Conservation (phyloP, 805 yeast genomes). For the Kodamaea kakaduensis region DNA sequence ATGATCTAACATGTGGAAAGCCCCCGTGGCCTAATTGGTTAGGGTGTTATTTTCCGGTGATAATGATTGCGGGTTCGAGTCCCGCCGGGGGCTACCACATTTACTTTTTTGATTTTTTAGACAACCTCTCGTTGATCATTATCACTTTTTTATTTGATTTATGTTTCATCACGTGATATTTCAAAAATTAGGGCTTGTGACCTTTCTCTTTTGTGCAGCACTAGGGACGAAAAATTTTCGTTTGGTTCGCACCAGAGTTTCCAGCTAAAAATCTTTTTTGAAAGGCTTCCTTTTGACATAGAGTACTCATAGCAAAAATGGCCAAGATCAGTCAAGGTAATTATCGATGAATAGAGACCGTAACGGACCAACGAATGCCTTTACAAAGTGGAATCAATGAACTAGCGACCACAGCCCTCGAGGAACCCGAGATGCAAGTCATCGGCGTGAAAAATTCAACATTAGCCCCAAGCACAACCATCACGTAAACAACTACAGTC, state of each 20-base stretch:
- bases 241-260: slow-evolving; percentile 6
- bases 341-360: slow-evolving; percentile 16
- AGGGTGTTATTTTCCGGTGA: slow-evolving; percentile 71
- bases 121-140: too few relatives aligned
- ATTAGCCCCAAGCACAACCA: too few relatives aligned
- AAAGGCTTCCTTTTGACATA: slow-evolving; percentile 11
- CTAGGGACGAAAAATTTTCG: slow-evolving; percentile 9
- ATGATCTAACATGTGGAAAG: slow-evolving; percentile 15
- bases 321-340: slow-evolving; percentile 64
- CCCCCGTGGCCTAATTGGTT: slow-evolving; percentile 75
- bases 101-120: slow-evolving; percentile 10
- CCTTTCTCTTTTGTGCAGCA: slow-evolving; percentile 5
- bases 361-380: slow-evolving; percentile 1
- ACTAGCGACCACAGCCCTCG: too few relatives aligned
- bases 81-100: slow-evolving; percentile 57
- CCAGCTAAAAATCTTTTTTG: slow-evolving; percentile 7
- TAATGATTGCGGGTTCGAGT: slow-evolving; percentile 75
- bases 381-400: too few relatives aligned
- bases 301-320: slow-evolving; percentile 35
- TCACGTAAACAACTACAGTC: background rate
- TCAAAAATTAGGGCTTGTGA: slow-evolving; percentile 4
- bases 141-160: background rate
- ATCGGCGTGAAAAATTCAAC: slow-evolving; percentile 1
- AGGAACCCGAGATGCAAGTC: too few relatives aligned
- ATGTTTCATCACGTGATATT: slow-evolving; percentile 5